Evolutionary conservation across 768 basidiomycete species (phyloP).

Genomic region (Calvatia gigantea): DNA sequence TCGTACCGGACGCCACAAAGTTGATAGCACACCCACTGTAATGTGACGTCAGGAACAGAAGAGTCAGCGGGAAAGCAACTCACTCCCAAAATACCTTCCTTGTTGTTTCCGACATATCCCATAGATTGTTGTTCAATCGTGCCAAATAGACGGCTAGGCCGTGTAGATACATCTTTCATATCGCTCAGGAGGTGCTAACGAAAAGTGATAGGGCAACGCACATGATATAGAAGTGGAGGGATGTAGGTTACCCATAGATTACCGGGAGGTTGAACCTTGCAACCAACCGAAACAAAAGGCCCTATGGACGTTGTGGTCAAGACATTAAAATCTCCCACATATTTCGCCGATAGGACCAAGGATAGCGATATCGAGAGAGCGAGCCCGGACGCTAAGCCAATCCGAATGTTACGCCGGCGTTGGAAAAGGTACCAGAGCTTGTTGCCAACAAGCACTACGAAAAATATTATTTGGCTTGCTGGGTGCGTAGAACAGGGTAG

Average conservation of each 20-base stretch:
- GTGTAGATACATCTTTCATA: constrained; percentile 3
- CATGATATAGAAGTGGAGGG: constrained; percentile 3
- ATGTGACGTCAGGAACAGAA: not conserved
- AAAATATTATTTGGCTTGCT: not conserved
- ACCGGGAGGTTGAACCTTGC: not conserved
- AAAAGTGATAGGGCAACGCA: not conserved
- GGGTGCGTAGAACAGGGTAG: not conserved
- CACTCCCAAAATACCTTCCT: constrained; percentile 12
- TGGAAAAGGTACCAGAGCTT: constrained; percentile 10
- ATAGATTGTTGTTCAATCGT: not conserved
- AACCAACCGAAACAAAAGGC: not conserved
- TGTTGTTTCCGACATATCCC: constrained; percentile 2
- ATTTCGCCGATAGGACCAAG: not conserved
- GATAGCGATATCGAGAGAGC: constrained; percentile 1
- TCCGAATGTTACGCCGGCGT: not conserved
- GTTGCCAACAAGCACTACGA: not conserved
- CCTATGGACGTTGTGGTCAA: not conserved
- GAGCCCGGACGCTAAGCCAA: not conserved
- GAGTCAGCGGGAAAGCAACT: not conserved
- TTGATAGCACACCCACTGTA: not conserved
- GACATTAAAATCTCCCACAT: not conserved
- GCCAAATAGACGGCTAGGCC: not conserved
- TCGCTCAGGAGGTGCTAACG: no score
- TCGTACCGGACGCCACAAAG: not conserved
- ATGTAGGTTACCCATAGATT: constrained; percentile 1